Percentiles rank a stretch among this genome's conserved stretches.
phyloP scores from a whole-genome alignment of 2,329 filamentous ascomycete genomes.

The Blastomyces percursus region DNA sequence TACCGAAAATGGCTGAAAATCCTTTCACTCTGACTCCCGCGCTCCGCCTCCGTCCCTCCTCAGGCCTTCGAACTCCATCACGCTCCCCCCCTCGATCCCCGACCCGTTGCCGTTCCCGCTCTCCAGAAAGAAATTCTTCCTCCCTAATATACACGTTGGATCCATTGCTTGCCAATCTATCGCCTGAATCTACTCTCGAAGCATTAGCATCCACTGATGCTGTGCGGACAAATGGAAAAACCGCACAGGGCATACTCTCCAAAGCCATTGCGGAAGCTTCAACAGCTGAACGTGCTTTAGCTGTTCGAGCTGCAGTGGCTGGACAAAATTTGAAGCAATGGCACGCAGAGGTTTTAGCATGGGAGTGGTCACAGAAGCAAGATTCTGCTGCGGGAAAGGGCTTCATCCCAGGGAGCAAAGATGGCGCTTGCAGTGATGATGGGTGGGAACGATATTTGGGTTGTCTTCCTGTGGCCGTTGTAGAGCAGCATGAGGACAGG shows the following conservation, averaged over 20 bases:
- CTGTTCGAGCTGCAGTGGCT: constrained; percentile 47
- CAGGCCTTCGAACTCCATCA: constrained; percentile 12
- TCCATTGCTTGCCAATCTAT: constrained; percentile 42
- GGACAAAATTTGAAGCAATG: constrained; percentile 49
- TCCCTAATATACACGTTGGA: constrained; percentile 32
- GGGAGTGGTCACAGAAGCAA: constrained; percentile 44
- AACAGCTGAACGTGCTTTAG: constrained; percentile 46
- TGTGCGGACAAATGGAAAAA: constrained; percentile 28
- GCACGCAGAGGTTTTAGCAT: constrained; percentile 48
- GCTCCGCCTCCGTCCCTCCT: constrained; percentile 17
- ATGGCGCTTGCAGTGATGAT: constrained; percentile 14
- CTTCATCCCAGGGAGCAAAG: constrained; percentile 22
- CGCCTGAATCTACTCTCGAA: constrained; percentile 43
- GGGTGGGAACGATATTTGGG: constrained; percentile 48
- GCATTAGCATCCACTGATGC: constrained; percentile 38
- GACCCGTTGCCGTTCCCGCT: constrained; percentile 29
- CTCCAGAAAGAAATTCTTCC: constrained; percentile 28
- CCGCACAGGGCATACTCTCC: constrained; percentile 31
- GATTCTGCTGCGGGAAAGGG: constrained; percentile 32
- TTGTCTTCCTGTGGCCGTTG: constrained; percentile 53
- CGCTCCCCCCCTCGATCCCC: constrained; percentile 20
- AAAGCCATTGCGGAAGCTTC: constrained; percentile 47
- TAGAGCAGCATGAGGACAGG: constrained; percentile 58
- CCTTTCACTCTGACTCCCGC: constrained; percentile 22
- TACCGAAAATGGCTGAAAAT: constrained; percentile 22